These are phyloP conservation scores for Trichophyton benhamiae DNA, from an alignment of 2,329 filamentous ascomycete species.

Conservation along the genomic window DNA sequence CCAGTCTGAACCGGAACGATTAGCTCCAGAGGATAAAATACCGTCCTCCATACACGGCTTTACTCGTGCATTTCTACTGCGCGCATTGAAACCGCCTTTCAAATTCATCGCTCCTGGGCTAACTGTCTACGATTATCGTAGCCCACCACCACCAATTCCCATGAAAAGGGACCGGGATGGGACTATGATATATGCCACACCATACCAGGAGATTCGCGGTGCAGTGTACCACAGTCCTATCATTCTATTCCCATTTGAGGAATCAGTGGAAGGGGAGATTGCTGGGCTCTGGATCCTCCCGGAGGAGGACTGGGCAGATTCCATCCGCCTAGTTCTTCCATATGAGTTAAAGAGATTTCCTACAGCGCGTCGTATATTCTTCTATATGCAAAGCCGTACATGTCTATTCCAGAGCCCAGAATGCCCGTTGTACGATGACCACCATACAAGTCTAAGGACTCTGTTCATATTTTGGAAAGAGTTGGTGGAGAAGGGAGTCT, in stretches of 20 bases:
- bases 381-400: not conserved
- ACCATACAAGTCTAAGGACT: not conserved
- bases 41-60: not conserved
- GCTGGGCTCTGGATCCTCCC: conserved; percentile 3
- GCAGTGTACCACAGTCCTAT: not conserved
- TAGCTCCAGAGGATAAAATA: not conserved
- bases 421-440: not conserved
- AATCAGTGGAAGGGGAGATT: not conserved
- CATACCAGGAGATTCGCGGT: not conserved
- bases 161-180: not conserved
- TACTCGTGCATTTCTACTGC: conserved; percentile 2
- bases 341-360: not conserved
- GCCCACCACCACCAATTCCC: not conserved
- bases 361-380: not conserved
- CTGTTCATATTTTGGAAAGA: not conserved
- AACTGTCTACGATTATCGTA: not conserved
- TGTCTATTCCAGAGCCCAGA: not conserved
- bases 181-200: not conserved
- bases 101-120: conserved; percentile 3
- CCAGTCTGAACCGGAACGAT: not conserved
- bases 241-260: not conserved
- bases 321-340: not conserved
- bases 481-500: conserved; percentile 3
- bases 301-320: not conserved
- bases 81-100: conserved; percentile 1